Evolutionary conservation across 2,329 filamentous ascomycete genomes (phyloP).

Genomic region (Aspergillus proliferans): DNA sequence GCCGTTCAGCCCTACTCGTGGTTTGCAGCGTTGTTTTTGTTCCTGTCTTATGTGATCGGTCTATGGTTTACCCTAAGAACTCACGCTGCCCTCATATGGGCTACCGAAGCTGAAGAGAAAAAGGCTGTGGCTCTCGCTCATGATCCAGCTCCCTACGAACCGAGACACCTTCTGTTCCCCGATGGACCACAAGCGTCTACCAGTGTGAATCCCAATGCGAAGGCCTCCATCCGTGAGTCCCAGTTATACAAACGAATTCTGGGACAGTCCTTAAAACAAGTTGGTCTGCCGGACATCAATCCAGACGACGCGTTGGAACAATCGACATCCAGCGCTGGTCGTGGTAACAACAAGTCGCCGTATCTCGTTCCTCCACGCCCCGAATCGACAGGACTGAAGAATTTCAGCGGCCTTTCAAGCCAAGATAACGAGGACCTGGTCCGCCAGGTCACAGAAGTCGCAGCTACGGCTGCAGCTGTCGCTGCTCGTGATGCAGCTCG

Average conservation of each 20-base stretch:
- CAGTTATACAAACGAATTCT: slow-evolving; percentile 89
- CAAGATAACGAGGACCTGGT: slow-evolving; percentile 76
- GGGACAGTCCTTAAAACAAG: slow-evolving; percentile 80
- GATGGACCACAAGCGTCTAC: slow-evolving; percentile 24
- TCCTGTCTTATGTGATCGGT: slow-evolving; percentile 88
- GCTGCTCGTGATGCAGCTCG: slow-evolving; percentile 70
- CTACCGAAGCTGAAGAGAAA: slow-evolving; percentile 73
- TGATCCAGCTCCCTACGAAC: slow-evolving; percentile 29
- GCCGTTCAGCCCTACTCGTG: slow-evolving; percentile 93
- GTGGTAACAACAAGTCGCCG: slow-evolving; percentile 42
- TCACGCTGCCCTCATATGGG: slow-evolving; percentile 96
- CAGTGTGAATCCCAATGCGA: slow-evolving; percentile 43
- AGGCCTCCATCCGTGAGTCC: slow-evolving; percentile 73
- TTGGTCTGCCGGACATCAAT: slow-evolving; percentile 59
- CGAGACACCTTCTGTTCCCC: slow-evolving; percentile 25
- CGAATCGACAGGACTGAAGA: slow-evolving; percentile 21
- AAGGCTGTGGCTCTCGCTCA: slow-evolving; percentile 40
- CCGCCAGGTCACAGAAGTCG: slow-evolving; percentile 86
- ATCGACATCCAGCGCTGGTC: slow-evolving; percentile 14
- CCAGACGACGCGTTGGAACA: slow-evolving; percentile 30
- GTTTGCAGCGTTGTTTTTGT: slow-evolving; percentile 75
- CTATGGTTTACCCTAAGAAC: slow-evolving; percentile 93
- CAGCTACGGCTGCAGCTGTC: slow-evolving; percentile 80
- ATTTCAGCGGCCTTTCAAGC: slow-evolving; percentile 63
- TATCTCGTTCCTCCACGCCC: slow-evolving; percentile 71